A percentile compares a stretch with the other conserved stretches of the same genome.
These are phyloP conservation scores for Suhomyces pyralidae DNA, from an alignment of 805 yeast species.

Conservation along the genomic window DNA sequence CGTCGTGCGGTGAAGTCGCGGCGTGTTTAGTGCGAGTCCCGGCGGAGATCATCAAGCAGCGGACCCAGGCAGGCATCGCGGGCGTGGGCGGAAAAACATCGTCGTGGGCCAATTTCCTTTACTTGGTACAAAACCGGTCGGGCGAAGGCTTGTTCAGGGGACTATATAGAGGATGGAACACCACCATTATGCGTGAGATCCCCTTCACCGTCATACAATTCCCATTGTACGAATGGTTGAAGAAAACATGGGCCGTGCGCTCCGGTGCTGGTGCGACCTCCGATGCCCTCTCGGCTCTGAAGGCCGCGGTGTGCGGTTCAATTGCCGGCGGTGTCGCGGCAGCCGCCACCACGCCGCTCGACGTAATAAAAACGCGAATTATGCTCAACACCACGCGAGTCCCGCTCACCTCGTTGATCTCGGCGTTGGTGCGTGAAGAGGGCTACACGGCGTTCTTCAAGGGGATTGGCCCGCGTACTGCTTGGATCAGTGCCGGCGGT, in stretches of 20 bases:
- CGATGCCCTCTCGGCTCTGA: slow-evolving; percentile 50
- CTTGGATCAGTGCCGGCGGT: slow-evolving; percentile 99
- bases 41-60: slow-evolving; percentile 91
- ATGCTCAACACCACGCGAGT: slow-evolving; percentile 65
- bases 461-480: slow-evolving; percentile 93
- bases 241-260: slow-evolving; percentile 50
- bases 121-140: slow-evolving; percentile 56
- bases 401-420: slow-evolving; percentile 46
- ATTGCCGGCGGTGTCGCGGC: slow-evolving; percentile 83
- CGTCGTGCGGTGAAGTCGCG: slow-evolving; percentile 85
- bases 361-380: slow-evolving; percentile 75
- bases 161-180: slow-evolving; percentile 87
- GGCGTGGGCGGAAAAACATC: slow-evolving; percentile 44
- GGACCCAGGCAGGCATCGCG: slow-evolving; percentile 62
- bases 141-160: slow-evolving; percentile 81
- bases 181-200: slow-evolving; percentile 91
- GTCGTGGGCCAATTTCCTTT: slow-evolving; percentile 65
- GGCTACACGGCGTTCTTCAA: slow-evolving; percentile 69
- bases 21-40: slow-evolving; percentile 96
- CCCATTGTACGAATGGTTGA: slow-evolving; percentile 86
- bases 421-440: slow-evolving; percentile 60
- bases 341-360: slow-evolving; percentile 76
- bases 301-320: slow-evolving; percentile 83
- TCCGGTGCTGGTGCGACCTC: slow-evolving; percentile 11
- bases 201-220: slow-evolving; percentile 96